A percentile compares a stretch with the other conserved stretches of the same genome.
Evolutionary conservation across 1,284 basidiomycete genomes (phyloP).

Genomic region (Ceratobasidium sp.): DNA sequence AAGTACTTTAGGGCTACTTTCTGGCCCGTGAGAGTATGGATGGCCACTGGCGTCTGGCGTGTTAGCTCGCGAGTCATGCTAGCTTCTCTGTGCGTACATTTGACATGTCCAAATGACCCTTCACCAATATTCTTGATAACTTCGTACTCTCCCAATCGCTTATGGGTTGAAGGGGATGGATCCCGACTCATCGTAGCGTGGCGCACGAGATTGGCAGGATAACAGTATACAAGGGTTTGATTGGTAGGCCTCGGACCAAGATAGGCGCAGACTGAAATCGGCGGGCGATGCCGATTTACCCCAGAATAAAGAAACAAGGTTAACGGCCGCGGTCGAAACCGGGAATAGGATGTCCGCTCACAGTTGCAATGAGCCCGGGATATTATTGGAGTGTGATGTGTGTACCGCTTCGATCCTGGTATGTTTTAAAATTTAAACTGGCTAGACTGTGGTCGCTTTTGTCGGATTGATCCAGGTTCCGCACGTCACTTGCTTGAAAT

Average conservation of each 20-base stretch:
- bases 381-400: no score
- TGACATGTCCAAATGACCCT: slow-evolving; percentile 99
- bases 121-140: slow-evolving; percentile 79
- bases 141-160: slow-evolving; percentile 72
- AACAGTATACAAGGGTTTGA: neutral
- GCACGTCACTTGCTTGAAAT: neutral
- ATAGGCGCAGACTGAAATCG: neutral
- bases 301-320: neutral
- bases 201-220: neutral
- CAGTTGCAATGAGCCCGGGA: no score
- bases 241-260: slow-evolving; percentile 9
- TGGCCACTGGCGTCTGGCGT: slow-evolving; percentile 70
- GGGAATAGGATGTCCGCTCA: neutral
- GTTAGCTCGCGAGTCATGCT: slow-evolving; percentile 20
- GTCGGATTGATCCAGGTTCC: slow-evolving; percentile 1
- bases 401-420: neutral
- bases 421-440: neutral
- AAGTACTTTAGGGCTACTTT: slow-evolving; percentile 98
- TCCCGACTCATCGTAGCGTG: neutral
- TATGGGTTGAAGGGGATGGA: neutral
- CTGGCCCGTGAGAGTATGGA: slow-evolving; percentile 93
- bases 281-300: slow-evolving; percentile 3
- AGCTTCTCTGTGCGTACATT: slow-evolving; percentile 61
- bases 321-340: slow-evolving; percentile 8
- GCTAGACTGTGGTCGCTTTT: slow-evolving; percentile 4